These are phyloP conservation scores for Herpetomonas tarakana DNA, from an alignment of 208 protist species.

Conservation along the genomic window DNA sequence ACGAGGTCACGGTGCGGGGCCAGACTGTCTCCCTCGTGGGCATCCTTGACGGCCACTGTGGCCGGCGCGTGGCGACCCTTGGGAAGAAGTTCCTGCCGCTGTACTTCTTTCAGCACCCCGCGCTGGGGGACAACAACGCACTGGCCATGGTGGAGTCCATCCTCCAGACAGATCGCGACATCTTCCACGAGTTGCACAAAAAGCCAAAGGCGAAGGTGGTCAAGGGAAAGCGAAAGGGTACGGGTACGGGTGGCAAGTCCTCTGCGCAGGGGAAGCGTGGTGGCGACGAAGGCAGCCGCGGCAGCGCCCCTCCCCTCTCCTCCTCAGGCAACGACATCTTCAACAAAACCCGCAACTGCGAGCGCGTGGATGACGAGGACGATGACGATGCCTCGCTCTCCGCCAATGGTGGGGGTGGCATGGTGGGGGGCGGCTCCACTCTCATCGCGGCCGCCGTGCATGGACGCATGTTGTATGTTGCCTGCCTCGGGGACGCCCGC, in stretches of 20 bases:
- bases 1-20: slow-evolving; percentile 36
- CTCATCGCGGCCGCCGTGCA: slow-evolving; percentile 65
- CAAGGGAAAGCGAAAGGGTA: neutral
- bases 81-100: slow-evolving; percentile 57
- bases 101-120: slow-evolving; percentile 53
- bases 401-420: slow-evolving; percentile 2
- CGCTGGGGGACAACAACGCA: slow-evolving; percentile 69
- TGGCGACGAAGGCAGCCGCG: slow-evolving; percentile 10
- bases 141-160: slow-evolving; percentile 72
- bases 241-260: neutral
- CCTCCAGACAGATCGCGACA: slow-evolving; percentile 60
- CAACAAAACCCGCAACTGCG: slow-evolving; percentile 15
- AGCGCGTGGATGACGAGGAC: slow-evolving; percentile 4
- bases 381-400: neutral
- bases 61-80: slow-evolving; percentile 62
- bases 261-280: slow-evolving; percentile 1
- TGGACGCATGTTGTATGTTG: slow-evolving; percentile 80
- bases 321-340: slow-evolving; percentile 14
- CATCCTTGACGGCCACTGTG: slow-evolving; percentile 84
- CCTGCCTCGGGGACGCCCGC: slow-evolving; percentile 86
- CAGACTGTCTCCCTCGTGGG: slow-evolving; percentile 60
- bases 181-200: slow-evolving; percentile 26
- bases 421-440: slow-evolving; percentile 55
- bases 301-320: neutral
- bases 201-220: neutral